Evolutionary conservation across 2,329 filamentous ascomycete genomes (phyloP).

Genomic region (Davidsoniella neocaledoniae): DNA sequence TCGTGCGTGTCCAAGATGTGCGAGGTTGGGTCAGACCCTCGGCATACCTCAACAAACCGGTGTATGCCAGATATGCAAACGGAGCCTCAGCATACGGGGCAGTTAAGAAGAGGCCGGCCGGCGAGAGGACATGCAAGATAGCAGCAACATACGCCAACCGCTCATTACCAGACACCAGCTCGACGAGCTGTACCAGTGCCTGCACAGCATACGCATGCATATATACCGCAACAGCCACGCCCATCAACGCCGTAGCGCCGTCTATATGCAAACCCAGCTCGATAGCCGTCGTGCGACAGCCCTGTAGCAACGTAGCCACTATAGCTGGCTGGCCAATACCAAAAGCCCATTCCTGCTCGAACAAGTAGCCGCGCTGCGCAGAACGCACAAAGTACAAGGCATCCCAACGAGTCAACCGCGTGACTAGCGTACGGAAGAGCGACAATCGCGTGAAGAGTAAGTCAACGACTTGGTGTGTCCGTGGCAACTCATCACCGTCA

Average conservation of each 20-base stretch:
- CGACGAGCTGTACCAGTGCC: slow-evolving; percentile 56
- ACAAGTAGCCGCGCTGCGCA: slow-evolving; percentile 47
- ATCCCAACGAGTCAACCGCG: slow-evolving; percentile 61
- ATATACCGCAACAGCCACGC: slow-evolving; percentile 50
- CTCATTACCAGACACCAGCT: slow-evolving; percentile 42
- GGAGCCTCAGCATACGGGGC: slow-evolving; percentile 70
- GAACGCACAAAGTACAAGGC: slow-evolving; percentile 56
- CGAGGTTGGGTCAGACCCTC: slow-evolving; percentile 24
- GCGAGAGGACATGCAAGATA: slow-evolving; percentile 64
- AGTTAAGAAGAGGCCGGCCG: slow-evolving; percentile 77
- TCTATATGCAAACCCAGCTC: slow-evolving; percentile 10
- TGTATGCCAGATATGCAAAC: slow-evolving; percentile 62
- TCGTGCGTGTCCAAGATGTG: slow-evolving; percentile 14
- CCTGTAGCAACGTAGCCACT: slow-evolving; percentile 6
- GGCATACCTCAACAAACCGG: slow-evolving; percentile 56
- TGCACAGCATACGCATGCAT: slow-evolving; percentile 63
- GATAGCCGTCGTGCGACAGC: slow-evolving; percentile 8
- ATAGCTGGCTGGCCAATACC: slow-evolving; percentile 31
- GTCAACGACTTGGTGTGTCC: slow-evolving; percentile 15
- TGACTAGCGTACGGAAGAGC: slow-evolving; percentile 21
- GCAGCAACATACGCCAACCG: slow-evolving; percentile 28
- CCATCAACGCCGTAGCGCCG: slow-evolving; percentile 29
- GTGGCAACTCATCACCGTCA: slow-evolving; percentile 10
- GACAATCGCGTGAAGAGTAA: slow-evolving; percentile 1
- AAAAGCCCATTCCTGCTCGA: slow-evolving; percentile 80